Percentiles rank a stretch among this genome's conserved stretches.
Conservation (phyloP, 352 stramenopile genomes). For the Phytopythium vexans region DNA sequence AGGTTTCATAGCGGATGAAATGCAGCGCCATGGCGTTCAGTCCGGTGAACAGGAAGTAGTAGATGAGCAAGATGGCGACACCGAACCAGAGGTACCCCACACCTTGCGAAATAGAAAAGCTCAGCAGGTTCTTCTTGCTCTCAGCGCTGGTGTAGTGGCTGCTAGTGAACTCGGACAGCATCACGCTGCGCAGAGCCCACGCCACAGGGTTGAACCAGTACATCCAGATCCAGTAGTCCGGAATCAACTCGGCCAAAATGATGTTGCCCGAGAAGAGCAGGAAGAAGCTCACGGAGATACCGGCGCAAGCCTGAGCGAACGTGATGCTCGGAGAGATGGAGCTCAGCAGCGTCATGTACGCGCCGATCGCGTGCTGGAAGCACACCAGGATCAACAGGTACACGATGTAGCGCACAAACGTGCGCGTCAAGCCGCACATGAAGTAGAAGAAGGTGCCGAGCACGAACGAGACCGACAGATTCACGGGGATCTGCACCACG, state of each 20-base stretch:
- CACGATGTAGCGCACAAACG: slow-evolving; percentile 69
- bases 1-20: slow-evolving; percentile 51
- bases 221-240: too few relatives aligned
- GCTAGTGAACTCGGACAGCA: slow-evolving; percentile 60
- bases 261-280: too few relatives aligned
- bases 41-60: slow-evolving; percentile 56
- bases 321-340: slow-evolving; percentile 53
- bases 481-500: slow-evolving; percentile 54
- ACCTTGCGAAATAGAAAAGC: slow-evolving; percentile 39
- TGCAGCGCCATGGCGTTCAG: slow-evolving; percentile 43
- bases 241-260: too few relatives aligned
- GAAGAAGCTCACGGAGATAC: slow-evolving; percentile 58
- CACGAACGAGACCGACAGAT: slow-evolving; percentile 59
- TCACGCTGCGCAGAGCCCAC: slow-evolving; percentile 50
- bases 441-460: slow-evolving; percentile 65
- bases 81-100: slow-evolving; percentile 50
- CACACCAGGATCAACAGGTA: slow-evolving; percentile 71
- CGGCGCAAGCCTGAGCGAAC: slow-evolving; percentile 38
- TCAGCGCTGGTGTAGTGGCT: slow-evolving; percentile 25
- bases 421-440: slow-evolving; percentile 41
- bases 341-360: slow-evolving; percentile 63
- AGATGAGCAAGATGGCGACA: slow-evolving; percentile 33
- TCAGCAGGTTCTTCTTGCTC: slow-evolving; percentile 19
- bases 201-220: slow-evolving; percentile 62
- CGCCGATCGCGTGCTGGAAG: slow-evolving; percentile 72